Percentiles rank a stretch among this genome's conserved stretches.
phyloP scores from a whole-genome alignment of 345 rosid species.

The Noccaea bulbosa region DNA sequence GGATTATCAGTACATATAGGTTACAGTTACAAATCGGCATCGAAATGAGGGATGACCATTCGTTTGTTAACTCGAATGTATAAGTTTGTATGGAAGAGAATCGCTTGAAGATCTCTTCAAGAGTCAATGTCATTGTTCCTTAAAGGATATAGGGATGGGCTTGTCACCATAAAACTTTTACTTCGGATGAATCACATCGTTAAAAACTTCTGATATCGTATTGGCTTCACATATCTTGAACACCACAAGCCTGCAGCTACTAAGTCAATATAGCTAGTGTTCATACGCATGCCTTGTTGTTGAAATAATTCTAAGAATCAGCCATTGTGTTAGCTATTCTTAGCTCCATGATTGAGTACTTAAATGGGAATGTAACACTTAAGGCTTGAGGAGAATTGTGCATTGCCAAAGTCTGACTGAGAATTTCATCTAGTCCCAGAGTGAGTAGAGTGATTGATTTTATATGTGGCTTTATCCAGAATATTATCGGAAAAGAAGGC shows the following conservation, averaged over 20 bases:
- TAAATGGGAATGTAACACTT: not conserved
- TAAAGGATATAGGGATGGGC: conserved; percentile 8
- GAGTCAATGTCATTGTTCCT: not conserved
- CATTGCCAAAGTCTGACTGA: conserved; percentile 1
- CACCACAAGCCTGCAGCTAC: conserved; percentile 2
- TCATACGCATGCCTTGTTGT: not conserved
- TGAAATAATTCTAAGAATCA: not conserved
- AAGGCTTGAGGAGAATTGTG: not conserved
- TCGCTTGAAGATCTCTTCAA: not conserved
- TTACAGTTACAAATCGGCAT: not conserved
- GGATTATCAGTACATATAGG: not conserved
- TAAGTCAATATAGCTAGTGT: conserved; percentile 15
- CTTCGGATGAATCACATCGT: not conserved
- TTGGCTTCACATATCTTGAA: conserved; percentile 29
- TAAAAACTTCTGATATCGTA: not conserved
- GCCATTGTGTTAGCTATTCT: not conserved
- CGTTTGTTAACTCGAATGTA: not conserved
- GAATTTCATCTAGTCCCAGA: not conserved
- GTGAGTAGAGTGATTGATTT: conserved; percentile 10
- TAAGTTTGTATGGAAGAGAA: not conserved
- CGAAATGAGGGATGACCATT: not conserved
- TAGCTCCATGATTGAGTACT: conserved; percentile 14
- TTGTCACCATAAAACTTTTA: not conserved
- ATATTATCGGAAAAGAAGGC: conserved; percentile 82
- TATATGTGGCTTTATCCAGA: conserved; percentile 50